Percentiles rank a stretch among this genome's conserved stretches.
phyloP scores from a whole-genome alignment of 306 rosid species.

The Fragaria nilgerrensis region DNA sequence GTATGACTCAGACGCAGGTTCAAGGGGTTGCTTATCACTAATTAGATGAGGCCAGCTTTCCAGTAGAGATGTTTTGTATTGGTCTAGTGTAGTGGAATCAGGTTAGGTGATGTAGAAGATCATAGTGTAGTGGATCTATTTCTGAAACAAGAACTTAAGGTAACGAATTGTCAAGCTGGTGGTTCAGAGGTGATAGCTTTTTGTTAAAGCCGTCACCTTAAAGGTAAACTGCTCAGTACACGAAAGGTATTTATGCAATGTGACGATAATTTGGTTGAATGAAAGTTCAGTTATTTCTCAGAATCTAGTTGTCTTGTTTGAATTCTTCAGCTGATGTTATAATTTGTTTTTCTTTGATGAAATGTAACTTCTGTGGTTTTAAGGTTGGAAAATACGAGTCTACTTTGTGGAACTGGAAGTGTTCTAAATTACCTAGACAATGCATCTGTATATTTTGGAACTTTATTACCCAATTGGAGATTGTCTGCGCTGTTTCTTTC shows the following conservation, averaged over 20 bases:
- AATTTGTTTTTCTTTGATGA: not conserved
- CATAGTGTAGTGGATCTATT: not conserved
- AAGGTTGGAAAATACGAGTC: not conserved
- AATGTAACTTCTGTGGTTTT: no score
- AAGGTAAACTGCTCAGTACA: not conserved
- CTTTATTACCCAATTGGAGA: not conserved
- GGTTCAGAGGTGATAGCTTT: not conserved
- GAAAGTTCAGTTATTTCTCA: not conserved
- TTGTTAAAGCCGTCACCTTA: not conserved
- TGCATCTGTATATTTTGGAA: not conserved
- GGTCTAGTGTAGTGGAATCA: not conserved
- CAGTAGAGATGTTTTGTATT: not conserved
- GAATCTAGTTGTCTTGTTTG: not conserved
- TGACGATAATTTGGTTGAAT: not conserved
- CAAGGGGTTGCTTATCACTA: not conserved
- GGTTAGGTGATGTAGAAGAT: not conserved
- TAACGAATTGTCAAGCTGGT: not conserved
- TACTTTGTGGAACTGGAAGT: not conserved
- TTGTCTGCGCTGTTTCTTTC: no score
- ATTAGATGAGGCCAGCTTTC: not conserved
- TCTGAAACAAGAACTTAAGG: not conserved
- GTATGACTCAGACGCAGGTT: conserved; percentile 15
- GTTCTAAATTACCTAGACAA: not conserved
- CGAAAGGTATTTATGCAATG: not conserved
- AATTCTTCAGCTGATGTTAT: not conserved